Conservation (phyloP, 495 filamentous ascomycete genomes). For the Thozetella sp. region DNA sequence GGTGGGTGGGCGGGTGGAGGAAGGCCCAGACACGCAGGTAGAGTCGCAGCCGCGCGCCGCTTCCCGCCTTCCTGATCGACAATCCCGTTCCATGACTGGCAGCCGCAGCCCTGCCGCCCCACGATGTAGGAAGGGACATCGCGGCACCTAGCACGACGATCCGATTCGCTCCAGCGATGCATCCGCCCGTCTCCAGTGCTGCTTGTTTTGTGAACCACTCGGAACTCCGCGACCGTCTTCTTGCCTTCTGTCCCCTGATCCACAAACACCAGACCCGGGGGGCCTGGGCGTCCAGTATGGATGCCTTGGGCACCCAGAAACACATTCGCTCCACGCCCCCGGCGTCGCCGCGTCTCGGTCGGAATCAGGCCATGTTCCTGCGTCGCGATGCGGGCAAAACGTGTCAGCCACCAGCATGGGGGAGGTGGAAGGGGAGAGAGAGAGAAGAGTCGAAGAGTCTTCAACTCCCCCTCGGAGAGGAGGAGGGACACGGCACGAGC, state of each 20-base stretch:
- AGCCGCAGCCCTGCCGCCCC: not conserved
- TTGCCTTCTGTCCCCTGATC: no score
- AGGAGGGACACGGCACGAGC: no score
- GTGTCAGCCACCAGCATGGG: not conserved
- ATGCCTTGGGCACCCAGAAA: no score
- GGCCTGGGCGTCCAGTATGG: no score
- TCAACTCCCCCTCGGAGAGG: not conserved
- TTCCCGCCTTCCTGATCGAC: conserved; percentile 3
- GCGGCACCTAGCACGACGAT: not conserved
- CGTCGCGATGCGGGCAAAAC: no score
- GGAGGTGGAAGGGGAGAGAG: not conserved
- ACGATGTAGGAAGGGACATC: not conserved
- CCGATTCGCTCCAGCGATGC: not conserved
- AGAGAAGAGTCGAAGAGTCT: not conserved
- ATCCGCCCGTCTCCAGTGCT: not conserved
- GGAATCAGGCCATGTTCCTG: no score
- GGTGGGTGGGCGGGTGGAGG: not conserved
- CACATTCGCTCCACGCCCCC: no score
- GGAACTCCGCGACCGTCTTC: no score
- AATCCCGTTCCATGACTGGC: not conserved
- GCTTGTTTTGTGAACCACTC: no score
- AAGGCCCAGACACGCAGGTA: not conserved
- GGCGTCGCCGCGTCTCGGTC: no score
- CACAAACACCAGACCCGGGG: no score
- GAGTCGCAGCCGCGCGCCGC: conserved; percentile 1